Evolutionary conservation across 108 stramenopile genomes (phyloP), one percentile per base, ranked within the genome.

Genomic region (Mayamaea pseudoterrestris): DNA sequence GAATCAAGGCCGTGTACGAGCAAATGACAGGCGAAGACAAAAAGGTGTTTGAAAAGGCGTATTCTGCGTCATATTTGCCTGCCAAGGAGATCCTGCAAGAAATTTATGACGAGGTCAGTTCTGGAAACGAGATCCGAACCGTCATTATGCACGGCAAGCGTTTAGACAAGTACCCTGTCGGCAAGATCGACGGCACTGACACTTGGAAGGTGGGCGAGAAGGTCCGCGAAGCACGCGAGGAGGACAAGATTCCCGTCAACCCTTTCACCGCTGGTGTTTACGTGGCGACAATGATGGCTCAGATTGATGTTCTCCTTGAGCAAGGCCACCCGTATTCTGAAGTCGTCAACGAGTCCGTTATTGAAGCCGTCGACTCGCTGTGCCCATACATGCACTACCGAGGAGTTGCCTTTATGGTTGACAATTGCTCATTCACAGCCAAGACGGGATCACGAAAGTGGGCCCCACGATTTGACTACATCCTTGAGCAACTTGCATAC

Each of bases 351-450:
- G 96, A 97, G 63, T 94, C 93, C 34, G 96, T 97, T 48, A 97
- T 97, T 63, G 96, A 97, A 69, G 96, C 96, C 35, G 96, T 97
- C 24, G 96, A 97, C 66, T 95, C 93, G 28, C 67, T 97, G 35
- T 93, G 93, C 68, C 96, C 96, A 14, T 97, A 97, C 88, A 97
- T 95, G 96, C 96, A 97, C 85, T 93, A 94, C 87, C 69, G 86
- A 56, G 94, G 96, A 12, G 90, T 97, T 63, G 91, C 96, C 44
- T 94, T 94, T 80, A 97, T 97, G 96, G 96, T 97, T 43, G 96
- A 97, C 68, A 97, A 97, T 83, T 97, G 96, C 83, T 94, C 93
- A 35, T 93, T 92, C 79, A 97, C 96, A 36, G 96, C 96, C 56
- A 92, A 95, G 78, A 90, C 93, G 34, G 96, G 96, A 50, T 92